A percentile compares a stretch with the other conserved stretches of the same genome.
Conservation (phyloP, 371 early-diverging fungal genomes). For the Racocetra persica region DNA sequence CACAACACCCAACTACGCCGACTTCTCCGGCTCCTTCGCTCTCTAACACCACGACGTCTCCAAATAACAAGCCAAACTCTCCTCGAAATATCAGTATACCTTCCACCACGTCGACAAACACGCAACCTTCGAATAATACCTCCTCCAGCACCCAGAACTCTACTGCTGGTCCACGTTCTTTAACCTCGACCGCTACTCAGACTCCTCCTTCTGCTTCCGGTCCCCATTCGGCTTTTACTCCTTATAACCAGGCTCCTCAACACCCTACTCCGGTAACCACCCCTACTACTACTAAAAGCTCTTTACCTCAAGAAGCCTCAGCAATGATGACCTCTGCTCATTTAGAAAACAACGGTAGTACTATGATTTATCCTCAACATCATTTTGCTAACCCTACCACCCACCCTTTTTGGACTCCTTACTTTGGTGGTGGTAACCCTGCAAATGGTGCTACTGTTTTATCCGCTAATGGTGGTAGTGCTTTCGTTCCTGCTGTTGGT, state of each 20-base stretch:
- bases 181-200: slow-evolving; percentile 15
- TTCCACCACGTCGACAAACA: slow-evolving; percentile 30
- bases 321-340: slow-evolving; percentile 36
- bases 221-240: slow-evolving; percentile 38
- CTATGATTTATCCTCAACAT: slow-evolving; percentile 37
- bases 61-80: background rate
- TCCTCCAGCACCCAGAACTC: slow-evolving; percentile 11
- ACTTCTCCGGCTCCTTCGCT: slow-evolving; percentile 38
- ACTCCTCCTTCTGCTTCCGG: slow-evolving; percentile 20
- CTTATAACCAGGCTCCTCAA: slow-evolving; percentile 33
- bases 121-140: slow-evolving; percentile 6
- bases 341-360: slow-evolving; percentile 31
- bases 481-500: slow-evolving; percentile 41
- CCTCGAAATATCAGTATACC: slow-evolving; percentile 3
- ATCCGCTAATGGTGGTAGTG: slow-evolving; percentile 13
- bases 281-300: slow-evolving; percentile 20
- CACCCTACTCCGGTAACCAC: slow-evolving; percentile 42
- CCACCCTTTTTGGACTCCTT: slow-evolving; percentile 17
- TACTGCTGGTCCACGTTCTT: slow-evolving; percentile 25
- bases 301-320: background rate
- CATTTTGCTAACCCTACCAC: slow-evolving; percentile 36
- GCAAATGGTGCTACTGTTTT: slow-evolving; percentile 32
- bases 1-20: slow-evolving; percentile 31
- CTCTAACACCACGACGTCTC: slow-evolving; percentile 29
- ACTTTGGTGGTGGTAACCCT: slow-evolving; percentile 20